Conservation (phyloP, 495 filamentous ascomycete species). For the Neurospora sp. region DNA sequence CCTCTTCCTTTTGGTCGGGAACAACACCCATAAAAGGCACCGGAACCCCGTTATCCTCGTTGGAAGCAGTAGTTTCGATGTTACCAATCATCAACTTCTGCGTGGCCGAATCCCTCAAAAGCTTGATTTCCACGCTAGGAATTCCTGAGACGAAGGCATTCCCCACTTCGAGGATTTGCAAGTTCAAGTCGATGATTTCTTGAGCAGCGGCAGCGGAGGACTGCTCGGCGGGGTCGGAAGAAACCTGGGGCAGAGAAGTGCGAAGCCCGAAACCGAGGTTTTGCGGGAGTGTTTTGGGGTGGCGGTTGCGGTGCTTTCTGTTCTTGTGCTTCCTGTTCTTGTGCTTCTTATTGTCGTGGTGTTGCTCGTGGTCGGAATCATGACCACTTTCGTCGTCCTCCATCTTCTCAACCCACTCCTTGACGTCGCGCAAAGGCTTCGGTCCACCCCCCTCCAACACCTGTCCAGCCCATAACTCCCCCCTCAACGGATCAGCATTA, state of each 20-base stretch:
- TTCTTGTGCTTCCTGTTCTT: conserved; percentile 9
- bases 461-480: conserved; percentile 21
- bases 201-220: too few species aligned
- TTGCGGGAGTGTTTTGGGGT: conserved; percentile 12
- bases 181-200: conserved; percentile 32
- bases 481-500: conserved; percentile 19
- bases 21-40: background rate
- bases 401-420: background rate
- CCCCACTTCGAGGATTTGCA: conserved; percentile 44
- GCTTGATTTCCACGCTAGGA: conserved; percentile 32
- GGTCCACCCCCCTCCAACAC: conserved; percentile 5
- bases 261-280: conserved; percentile 31
- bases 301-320: conserved; percentile 6
- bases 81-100: conserved; percentile 34
- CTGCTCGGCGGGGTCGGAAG: conserved; percentile 12
- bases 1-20: conserved; percentile 4
- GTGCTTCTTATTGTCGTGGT: conserved; percentile 9
- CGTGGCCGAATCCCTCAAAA: conserved; percentile 30
- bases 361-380: conserved; percentile 2
- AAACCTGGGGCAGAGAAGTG: conserved; percentile 29
- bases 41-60: conserved; percentile 8
- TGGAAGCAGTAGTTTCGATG: conserved; percentile 17
- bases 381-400: background rate
- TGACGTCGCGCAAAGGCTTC: background rate
- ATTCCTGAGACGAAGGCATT: conserved; percentile 33